Conservation (phyloP, 2,329 filamentous ascomycete species). For the Aspergillus thermomutatus region DNA sequence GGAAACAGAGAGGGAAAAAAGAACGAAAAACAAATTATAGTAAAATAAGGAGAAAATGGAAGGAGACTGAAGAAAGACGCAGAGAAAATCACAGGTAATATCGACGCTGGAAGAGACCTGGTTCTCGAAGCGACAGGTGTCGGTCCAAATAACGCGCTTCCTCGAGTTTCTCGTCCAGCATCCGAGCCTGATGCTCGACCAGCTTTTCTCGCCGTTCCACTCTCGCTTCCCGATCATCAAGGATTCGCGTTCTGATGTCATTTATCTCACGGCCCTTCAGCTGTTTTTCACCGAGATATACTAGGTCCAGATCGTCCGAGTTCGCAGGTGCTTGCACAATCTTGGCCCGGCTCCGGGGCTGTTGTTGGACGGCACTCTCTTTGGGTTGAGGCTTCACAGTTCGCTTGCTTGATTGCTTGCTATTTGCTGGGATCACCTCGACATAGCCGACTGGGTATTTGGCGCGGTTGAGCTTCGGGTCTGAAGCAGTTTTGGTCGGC, state of each 20-base stretch:
- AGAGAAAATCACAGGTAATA: conserved; percentile 8
- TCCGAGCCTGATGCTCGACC: conserved; percentile 17
- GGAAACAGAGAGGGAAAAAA: neutral
- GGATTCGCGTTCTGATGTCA: conserved; percentile 26
- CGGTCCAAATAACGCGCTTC: conserved; percentile 10
- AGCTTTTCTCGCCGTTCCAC: conserved; percentile 23
- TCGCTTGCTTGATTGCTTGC: conserved; percentile 10
- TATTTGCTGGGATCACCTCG: conserved; percentile 24
- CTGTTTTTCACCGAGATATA: conserved; percentile 3
- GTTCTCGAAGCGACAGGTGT: conserved; percentile 17
- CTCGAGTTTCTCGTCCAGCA: conserved; percentile 18
- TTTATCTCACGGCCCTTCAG: conserved; percentile 15
- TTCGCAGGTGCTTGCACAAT: conserved; percentile 15
- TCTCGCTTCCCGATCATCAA: conserved; percentile 25
- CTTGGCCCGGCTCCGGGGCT: conserved; percentile 14
- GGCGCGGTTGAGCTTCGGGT: conserved; percentile 5
- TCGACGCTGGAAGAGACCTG: conserved; percentile 9
- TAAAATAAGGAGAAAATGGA: neutral
- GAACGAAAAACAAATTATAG: conserved; percentile 2
- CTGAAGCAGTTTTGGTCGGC: conserved; percentile 6
- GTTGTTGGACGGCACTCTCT: conserved; percentile 5
- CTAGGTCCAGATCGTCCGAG: conserved; percentile 11
- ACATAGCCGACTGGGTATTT: conserved; percentile 17
- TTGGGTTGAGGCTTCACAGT: neutral
- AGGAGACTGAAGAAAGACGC: neutral